Conservation (phyloP, 2,329 filamentous ascomycete species). For the Talaromyces sp. region DNA sequence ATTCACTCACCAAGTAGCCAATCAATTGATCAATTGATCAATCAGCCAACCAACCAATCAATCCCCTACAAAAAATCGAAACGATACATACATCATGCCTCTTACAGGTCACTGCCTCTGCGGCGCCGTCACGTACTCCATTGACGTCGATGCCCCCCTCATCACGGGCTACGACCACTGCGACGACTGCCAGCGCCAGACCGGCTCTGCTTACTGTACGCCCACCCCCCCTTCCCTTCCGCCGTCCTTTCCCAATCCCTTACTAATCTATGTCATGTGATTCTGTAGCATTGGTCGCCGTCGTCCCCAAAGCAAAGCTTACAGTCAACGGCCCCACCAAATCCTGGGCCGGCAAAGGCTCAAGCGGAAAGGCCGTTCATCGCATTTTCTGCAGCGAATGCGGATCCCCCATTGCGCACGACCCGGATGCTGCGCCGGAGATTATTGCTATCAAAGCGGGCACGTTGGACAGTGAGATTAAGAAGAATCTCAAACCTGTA, state of each 20-base stretch:
- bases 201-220: slow-evolving; percentile 62
- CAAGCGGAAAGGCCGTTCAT: slow-evolving; percentile 62
- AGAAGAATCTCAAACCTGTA: slow-evolving; percentile 63
- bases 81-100: slow-evolving; percentile 53
- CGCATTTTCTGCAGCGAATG: slow-evolving; percentile 68
- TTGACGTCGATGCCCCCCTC: slow-evolving; percentile 43
- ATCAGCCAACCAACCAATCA: not conserved
- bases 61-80: not conserved
- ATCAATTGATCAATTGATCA: not conserved
- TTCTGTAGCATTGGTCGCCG: slow-evolving; percentile 57
- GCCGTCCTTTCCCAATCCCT: no score
- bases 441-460: slow-evolving; percentile 69
- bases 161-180: slow-evolving; percentile 65
- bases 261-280: not conserved
- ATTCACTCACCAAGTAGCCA: not conserved
- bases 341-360: slow-evolving; percentile 59
- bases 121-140: slow-evolving; percentile 67
- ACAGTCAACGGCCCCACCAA: slow-evolving; percentile 62
- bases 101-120: slow-evolving; percentile 68
- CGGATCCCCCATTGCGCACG: slow-evolving; percentile 67
- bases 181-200: slow-evolving; percentile 70
- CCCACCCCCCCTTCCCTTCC: not conserved
- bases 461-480: slow-evolving; percentile 60
- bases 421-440: slow-evolving; percentile 65
- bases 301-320: slow-evolving; percentile 65